These are phyloP conservation scores for Taphrina deformans DNA, from an alignment of 1,139 yeast species.

Conservation along the genomic window DNA sequence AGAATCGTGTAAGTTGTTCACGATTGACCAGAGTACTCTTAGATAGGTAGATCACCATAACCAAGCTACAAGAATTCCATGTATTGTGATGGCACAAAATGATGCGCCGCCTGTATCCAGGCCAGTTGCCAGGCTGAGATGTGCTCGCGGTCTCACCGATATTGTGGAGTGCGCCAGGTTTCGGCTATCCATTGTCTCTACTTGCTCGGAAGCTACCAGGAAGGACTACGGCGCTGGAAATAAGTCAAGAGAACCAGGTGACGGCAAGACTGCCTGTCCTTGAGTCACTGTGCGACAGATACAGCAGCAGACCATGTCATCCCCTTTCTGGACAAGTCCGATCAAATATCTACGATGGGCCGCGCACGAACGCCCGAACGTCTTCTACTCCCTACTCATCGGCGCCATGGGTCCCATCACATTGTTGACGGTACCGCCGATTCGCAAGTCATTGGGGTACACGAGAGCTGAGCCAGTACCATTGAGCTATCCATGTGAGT, in stretches of 20 bases:
- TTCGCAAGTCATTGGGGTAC: constrained; percentile 16
- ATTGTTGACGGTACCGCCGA: constrained; percentile 22
- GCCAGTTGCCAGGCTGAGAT: neutral
- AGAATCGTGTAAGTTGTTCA: neutral
- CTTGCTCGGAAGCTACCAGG: neutral
- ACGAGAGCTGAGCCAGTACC: constrained; percentile 23
- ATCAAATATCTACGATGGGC: constrained; percentile 29
- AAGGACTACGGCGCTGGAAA: too few species aligned
- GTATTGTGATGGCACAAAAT: too few species aligned
- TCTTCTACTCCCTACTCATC: constrained; percentile 29
- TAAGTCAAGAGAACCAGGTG: too few species aligned
- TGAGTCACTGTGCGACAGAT: too few species aligned
- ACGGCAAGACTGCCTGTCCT: too few species aligned
- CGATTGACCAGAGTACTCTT: neutral
- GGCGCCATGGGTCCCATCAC: constrained; percentile 28
- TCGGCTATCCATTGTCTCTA: neutral
- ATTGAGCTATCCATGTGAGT: constrained; percentile 29
- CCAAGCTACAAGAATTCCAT: too few species aligned
- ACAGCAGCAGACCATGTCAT: constrained; percentile 2
- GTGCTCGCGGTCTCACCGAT: neutral
- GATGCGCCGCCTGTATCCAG: too few species aligned
- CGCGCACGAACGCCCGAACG: constrained; percentile 30
- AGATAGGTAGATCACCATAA: neutral
- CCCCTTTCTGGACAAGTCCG: constrained; percentile 31
- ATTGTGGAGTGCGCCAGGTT: neutral